Conservation (phyloP, 2,329 filamentous ascomycete genomes). For the Neofusicoccum sp. region DNA sequence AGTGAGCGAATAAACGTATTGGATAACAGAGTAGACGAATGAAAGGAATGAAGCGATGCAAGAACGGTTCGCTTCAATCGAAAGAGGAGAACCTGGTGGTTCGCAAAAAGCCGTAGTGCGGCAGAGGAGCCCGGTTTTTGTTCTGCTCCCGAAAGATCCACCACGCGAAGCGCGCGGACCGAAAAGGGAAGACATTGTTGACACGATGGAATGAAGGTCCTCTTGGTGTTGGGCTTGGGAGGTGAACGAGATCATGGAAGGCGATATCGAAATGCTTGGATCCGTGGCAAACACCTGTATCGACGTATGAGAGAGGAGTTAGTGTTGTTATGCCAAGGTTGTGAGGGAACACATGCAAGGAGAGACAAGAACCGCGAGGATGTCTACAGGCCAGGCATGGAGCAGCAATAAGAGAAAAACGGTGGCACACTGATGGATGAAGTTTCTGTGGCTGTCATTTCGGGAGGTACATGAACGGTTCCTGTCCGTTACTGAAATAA, state of each 20-base stretch:
- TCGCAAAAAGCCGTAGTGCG: background rate
- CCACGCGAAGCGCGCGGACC: background rate
- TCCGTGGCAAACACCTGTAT: background rate
- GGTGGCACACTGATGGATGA: no score
- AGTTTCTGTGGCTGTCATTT: no score
- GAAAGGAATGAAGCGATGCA: background rate
- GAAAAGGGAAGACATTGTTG: conserved; percentile 4
- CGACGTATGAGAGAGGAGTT: background rate
- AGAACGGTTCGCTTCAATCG: background rate
- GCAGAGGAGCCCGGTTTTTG: background rate
- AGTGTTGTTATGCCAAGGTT: background rate
- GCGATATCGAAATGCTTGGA: conserved; percentile 20
- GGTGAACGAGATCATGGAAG: background rate
- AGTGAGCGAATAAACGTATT: background rate
- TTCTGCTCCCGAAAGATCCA: background rate
- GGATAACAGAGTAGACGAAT: background rate
- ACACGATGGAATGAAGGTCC: conserved; percentile 17
- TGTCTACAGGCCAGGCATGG: background rate
- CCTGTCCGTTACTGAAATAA: no score
- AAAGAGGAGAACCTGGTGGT: background rate
- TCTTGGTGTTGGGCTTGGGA: conserved; percentile 13
- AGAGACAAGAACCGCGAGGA: background rate
- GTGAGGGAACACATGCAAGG: conserved; percentile 8
- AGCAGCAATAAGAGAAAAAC: no score
- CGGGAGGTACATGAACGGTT: no score